Percentiles rank a stretch among this genome's conserved stretches.
Conservation (phyloP, 768 basidiomycete species). For the Pulveroboletus sp. region DNA sequence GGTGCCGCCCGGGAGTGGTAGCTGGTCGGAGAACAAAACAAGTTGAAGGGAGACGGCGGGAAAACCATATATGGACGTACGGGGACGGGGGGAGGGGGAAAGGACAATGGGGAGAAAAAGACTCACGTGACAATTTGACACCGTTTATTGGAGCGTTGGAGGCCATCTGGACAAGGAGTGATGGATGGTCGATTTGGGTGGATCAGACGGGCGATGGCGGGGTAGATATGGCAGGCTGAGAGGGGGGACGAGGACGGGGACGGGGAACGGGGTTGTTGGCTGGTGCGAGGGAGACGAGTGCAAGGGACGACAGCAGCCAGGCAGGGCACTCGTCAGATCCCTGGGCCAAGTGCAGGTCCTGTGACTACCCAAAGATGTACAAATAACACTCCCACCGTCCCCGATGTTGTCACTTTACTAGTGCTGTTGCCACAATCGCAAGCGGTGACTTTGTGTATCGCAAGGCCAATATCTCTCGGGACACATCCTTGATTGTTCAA, state of each 20-base stretch:
- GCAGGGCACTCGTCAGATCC: slow-evolving; percentile 21
- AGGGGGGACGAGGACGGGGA: slow-evolving; percentile 13
- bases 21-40: slow-evolving; percentile 41
- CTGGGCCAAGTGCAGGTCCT: slow-evolving; percentile 22
- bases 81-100: slow-evolving; percentile 12
- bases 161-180: slow-evolving; percentile 46
- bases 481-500: slow-evolving; percentile 55
- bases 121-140: slow-evolving; percentile 83
- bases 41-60: slow-evolving; percentile 23
- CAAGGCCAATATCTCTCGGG: no score
- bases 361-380: slow-evolving; percentile 36
- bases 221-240: no score
- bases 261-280: slow-evolving; percentile 3
- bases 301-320: slow-evolving; percentile 21
- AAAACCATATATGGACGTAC: slow-evolving; percentile 29
- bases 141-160: slow-evolving; percentile 84
- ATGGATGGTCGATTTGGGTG: slow-evolving; percentile 9
- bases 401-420: no score
- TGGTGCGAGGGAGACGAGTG: slow-evolving; percentile 10
- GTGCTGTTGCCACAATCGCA: no score
- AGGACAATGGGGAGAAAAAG: slow-evolving; percentile 14
- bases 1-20: no score
- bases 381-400: slow-evolving; percentile 11
- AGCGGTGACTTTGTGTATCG: no score
- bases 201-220: slow-evolving; percentile 15